Base-by-base conservation (phyloP, 1,139 yeast species). In the Hanseniaspora sp. region DNA sequence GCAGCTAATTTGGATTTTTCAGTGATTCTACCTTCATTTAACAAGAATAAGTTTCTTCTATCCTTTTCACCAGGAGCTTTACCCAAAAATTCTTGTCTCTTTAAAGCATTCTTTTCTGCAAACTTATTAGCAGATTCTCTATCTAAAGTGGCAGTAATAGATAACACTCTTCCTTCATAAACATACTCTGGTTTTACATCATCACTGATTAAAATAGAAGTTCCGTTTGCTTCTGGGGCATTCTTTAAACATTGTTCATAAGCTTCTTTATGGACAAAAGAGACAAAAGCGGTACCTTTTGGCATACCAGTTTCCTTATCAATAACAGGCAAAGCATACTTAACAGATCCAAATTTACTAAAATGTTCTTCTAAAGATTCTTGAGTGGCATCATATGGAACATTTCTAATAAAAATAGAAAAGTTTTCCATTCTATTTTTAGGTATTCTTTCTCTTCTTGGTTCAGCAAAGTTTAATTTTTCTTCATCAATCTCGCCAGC, bases 281-380 rank as follows among this genome's bases (percentile, higher is more conserved):
- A 95, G 46, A 92, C 95, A 66, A 92, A 92, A 0, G 96, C 99
- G 0, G 96, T 84, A 56, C 99, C 99, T 66, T 77, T 86, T 11
- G 98, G 88, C 57, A 86, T 73, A 5, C 95, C 95, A 2, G 95
- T 82, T 56, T 75, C 83, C 64, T 76, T 84, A 65, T 94, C 99
- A 60, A 83, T 75, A 11, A 94, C 98, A 0, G 97, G 96, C 52
- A 92, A 74, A 0, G 98, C 98, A 66, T 88, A 92, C 62, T 85
- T 83, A 35, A 92, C 90, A 9, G 86, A 77, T 9, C 99, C 99
- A 65, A 92, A 88, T 60, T 79, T 76, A 56, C 74, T 70, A 64
- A 92, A 92, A 65, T 92, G 97, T 55, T 81, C 86, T 56, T 74
- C 75, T 45, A 92, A 74, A 0, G 83, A 69, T 56, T 88, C 96